Percentiles rank a stretch among this genome's conserved stretches.
Conservation (phyloP, 139 green algal species). For the Tetraselmis chui region DNA sequence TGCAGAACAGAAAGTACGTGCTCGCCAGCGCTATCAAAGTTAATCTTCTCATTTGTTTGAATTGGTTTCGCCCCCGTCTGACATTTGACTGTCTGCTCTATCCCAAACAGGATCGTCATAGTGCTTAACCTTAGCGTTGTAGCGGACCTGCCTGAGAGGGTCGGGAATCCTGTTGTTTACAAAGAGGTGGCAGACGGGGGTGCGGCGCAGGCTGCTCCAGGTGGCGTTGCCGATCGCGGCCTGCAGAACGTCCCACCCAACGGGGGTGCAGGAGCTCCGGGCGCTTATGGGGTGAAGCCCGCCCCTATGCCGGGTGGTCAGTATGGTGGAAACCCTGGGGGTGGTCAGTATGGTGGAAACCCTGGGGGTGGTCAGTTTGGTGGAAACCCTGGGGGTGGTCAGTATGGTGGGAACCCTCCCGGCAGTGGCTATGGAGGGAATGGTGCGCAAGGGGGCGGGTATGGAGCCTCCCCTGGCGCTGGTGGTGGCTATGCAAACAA, state of each 20-base stretch:
- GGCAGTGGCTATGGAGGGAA: neutral
- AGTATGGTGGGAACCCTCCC: no score
- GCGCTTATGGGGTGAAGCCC: neutral
- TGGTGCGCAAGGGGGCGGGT: constrained; percentile 1
- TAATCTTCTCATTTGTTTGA: neutral
- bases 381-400: neutral
- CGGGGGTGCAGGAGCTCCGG: neutral
- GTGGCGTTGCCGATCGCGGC: neutral
- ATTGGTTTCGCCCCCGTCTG: no score
- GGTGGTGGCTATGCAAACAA: constrained; percentile 8
- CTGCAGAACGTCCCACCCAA: neutral
- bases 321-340: neutral
- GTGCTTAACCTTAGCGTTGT: constrained; percentile 32
- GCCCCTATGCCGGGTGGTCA: neutral
- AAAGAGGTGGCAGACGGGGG: neutral
- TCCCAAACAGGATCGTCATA: constrained; percentile 67
- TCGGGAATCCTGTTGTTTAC: constrained; percentile 29
- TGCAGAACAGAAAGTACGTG: constrained; percentile 30
- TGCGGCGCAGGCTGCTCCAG: neutral
- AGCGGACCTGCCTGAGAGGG: constrained; percentile 10
- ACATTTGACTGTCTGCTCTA: neutral
- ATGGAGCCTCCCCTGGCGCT: constrained; percentile 6
- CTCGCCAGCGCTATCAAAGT: neutral
- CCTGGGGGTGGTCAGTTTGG: neutral
- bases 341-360: constrained; percentile 2